Conservation (phyloP, 805 yeast species). For the Hagleromyces aurorensis region DNA sequence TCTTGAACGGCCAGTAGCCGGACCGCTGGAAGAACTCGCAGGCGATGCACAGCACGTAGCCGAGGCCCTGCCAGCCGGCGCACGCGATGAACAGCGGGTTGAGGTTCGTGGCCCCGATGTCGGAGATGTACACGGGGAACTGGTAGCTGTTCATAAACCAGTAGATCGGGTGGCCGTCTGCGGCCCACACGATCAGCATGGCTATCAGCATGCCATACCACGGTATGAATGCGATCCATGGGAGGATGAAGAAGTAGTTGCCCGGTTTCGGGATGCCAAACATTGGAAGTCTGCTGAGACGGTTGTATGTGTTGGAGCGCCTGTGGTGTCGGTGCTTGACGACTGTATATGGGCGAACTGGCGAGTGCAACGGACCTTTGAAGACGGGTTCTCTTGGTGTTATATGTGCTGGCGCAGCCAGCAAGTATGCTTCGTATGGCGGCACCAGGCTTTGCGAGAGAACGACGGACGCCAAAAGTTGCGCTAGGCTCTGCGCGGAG, state of each 20-base stretch:
- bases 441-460: no score
- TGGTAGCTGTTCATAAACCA: constrained; percentile 41
- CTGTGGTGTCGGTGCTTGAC: no score
- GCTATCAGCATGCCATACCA: constrained; percentile 94
- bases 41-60: constrained; percentile 54
- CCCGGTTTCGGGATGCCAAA: constrained; percentile 25
- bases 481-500: no score
- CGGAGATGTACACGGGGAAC: constrained; percentile 65
- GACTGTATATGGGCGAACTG: no score
- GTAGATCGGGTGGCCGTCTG: constrained; percentile 70
- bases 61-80: constrained; percentile 67
- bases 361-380: no score
- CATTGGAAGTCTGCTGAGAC: constrained; percentile 1
- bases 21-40: constrained; percentile 58
- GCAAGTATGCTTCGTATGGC: no score
- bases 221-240: constrained; percentile 54
- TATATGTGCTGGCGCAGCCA: no score
- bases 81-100: constrained; percentile 81
- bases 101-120: constrained; percentile 80
- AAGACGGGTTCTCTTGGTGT: no score
- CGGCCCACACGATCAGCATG: constrained; percentile 68
- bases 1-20: constrained; percentile 34
- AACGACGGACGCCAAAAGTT: no score
- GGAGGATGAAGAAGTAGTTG: constrained; percentile 48
- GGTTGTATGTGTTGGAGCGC: no score